Evolutionary conservation across 1,139 yeast genomes (phyloP).

Genomic region (Kodamaea anthophila): DNA sequence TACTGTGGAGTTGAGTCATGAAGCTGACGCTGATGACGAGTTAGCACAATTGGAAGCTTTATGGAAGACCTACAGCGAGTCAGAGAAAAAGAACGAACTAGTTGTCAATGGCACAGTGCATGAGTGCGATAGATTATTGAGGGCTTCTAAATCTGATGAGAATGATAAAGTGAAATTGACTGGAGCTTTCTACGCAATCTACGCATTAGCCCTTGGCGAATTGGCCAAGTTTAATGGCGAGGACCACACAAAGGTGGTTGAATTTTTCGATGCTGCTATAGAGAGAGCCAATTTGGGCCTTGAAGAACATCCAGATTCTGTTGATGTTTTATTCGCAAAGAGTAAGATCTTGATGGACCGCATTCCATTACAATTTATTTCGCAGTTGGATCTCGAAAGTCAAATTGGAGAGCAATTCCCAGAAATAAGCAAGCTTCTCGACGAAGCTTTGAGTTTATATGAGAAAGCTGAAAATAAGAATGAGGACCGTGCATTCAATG

Average conservation of each 20-base stretch:
- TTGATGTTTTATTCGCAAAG: conserved; percentile 45
- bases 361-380: conserved; percentile 52
- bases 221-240: conserved; percentile 51
- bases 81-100: conserved; percentile 54
- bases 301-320: conserved; percentile 38
- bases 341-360: conserved; percentile 51
- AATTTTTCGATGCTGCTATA: conserved; percentile 61
- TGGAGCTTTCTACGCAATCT: conserved; percentile 63
- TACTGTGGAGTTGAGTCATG: conserved; percentile 66
- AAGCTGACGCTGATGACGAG: conserved; percentile 72
- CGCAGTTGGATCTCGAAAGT: conserved; percentile 40
- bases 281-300: conserved; percentile 66
- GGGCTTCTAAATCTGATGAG: conserved; percentile 31
- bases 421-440: conserved; percentile 31
- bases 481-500: conserved; percentile 34
- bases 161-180: conserved; percentile 4
- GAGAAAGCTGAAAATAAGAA: too few relatives aligned
- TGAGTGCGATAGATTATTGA: conserved; percentile 78
- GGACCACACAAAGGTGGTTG: conserved; percentile 35
- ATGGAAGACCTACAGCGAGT: conserved; percentile 53
- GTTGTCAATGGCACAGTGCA: conserved; percentile 82
- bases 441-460: conserved; percentile 37
- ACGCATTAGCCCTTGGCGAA: conserved; percentile 67
- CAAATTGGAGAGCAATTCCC: conserved; percentile 19
- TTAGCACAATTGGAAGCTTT: conserved; percentile 66